Conservation (phyloP, 2,329 filamentous ascomycete genomes). For the Sclerotinia spermophila region DNA sequence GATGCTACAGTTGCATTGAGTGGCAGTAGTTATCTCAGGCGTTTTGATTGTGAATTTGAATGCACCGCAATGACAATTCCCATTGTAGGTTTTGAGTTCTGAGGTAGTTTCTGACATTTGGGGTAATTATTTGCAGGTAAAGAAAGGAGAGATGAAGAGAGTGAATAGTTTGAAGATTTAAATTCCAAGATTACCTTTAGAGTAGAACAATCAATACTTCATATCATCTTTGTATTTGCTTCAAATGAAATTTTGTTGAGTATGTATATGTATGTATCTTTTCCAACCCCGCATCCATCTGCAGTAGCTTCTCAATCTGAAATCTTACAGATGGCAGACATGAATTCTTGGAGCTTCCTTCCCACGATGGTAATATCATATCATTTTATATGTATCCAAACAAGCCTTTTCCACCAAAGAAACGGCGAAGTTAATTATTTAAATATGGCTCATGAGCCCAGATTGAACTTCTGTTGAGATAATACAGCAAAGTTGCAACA, state of each 20-base stretch:
- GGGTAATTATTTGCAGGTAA: background rate
- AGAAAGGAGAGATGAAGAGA: background rate
- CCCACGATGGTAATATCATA: background rate
- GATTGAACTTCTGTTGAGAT: background rate
- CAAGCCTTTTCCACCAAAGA: background rate
- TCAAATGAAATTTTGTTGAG: background rate
- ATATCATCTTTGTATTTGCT: background rate
- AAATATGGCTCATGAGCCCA: background rate
- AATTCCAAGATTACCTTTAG: background rate
- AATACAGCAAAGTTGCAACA: background rate
- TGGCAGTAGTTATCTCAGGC: slow-evolving; percentile 54
- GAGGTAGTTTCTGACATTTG: slow-evolving; percentile 4
- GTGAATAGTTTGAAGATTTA: background rate
- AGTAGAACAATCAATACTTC: background rate
- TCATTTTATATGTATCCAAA: background rate
- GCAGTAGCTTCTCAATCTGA: too few relatives aligned
- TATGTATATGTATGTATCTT: background rate
- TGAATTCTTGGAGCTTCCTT: background rate
- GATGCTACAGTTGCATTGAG: slow-evolving; percentile 65
- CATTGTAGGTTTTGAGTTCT: slow-evolving; percentile 41
- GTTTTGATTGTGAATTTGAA: slow-evolving; percentile 50
- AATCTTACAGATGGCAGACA: background rate
- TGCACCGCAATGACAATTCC: slow-evolving; percentile 55
- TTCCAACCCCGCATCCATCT: background rate
- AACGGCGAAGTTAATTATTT: background rate